Base-by-base conservation (phyloP, 2,329 filamentous ascomycete species). In the Colletotrichum siamense region DNA sequence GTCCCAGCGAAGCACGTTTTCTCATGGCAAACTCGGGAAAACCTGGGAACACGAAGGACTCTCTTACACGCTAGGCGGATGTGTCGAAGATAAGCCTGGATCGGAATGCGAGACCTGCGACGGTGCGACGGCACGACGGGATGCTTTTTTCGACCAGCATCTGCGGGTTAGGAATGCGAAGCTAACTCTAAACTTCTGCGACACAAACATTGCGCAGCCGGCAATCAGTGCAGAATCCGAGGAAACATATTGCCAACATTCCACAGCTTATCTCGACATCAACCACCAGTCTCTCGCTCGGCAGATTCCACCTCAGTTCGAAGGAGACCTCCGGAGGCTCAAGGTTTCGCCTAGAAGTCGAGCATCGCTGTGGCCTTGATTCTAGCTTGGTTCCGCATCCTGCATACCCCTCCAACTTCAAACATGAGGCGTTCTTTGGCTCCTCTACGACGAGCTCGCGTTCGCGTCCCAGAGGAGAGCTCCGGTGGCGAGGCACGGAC, bases 101-200 rank as follows among this genome's bases (percentile, higher is more conserved):
- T 34, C 32, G 59, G 68, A 62, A 62, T 61, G 34, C 18, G 26
- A 74, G 59, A 69, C n/a, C 18, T 59, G 34, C 26, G 30, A 57
- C 32, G 32, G 15, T 15, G 16, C 26, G 26, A 57, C 32, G 32
- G 15, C 8, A 9, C 62, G 22, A 28, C 32, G 34, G 39, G 67
- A 10, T 65, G 63, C 28, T 36, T 7, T 65, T 28, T 61, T 15
- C 10, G 65, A n/a, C 44, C 16, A 30, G 26, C 7, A 55, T 61
- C 64, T 65, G 70, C 65, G 59, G 74, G 70, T 69, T 64, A 55
- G n/a, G 70, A 76, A 74, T 76, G 74, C 2, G 12, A 36, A 44
- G 39, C 74, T 52, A 69, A 34, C 59, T 62, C 59, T 67, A 24
- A 44, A 36, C 12, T 52, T 52, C 44, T 52, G 44, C 44, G 13